These are phyloP conservation scores for Penicillium sp. DNA, from an alignment of 2,329 filamentous ascomycete genomes.

Conservation along the genomic window DNA sequence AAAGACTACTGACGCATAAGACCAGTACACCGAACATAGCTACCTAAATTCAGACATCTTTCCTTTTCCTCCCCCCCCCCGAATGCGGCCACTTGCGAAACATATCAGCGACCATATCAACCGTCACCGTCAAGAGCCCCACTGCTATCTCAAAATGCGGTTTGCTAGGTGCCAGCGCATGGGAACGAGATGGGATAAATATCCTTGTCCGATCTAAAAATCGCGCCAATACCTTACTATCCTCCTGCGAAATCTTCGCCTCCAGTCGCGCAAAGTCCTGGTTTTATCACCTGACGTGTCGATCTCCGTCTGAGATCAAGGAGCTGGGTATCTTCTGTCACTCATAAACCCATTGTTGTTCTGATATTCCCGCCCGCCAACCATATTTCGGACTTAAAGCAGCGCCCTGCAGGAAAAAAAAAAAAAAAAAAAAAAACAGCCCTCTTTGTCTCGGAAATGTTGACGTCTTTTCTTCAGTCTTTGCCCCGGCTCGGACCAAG, in stretches of 20 bases:
- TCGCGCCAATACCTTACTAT: conserved; percentile 44
- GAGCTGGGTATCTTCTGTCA: too few relatives aligned
- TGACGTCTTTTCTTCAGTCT: too few relatives aligned
- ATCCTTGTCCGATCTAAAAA: conserved; percentile 58
- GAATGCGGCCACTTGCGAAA: conserved; percentile 58
- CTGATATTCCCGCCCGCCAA: too few relatives aligned
- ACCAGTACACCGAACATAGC: not conserved
- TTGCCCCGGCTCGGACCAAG: too few relatives aligned
- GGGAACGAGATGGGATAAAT: conserved; percentile 58
- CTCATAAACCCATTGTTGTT: too few relatives aligned
- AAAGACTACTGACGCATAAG: not conserved
- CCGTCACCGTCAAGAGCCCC: conserved; percentile 59
- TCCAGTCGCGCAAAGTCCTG: conserved; percentile 56
- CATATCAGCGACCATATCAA: conserved; percentile 61
- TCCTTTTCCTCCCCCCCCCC: not conserved
- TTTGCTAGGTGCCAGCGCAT: conserved; percentile 55
- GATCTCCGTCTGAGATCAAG: too few relatives aligned
- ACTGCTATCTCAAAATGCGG: conserved; percentile 62
- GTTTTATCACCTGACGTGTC: too few relatives aligned
- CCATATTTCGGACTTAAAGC: too few relatives aligned
- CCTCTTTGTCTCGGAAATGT: too few relatives aligned
- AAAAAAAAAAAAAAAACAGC: too few relatives aligned
- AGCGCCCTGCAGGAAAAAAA: too few relatives aligned
- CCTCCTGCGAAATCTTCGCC: conserved; percentile 37
- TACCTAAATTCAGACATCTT: not conserved